Evolutionary conservation across 2,329 filamentous ascomycete species (phyloP).

Genomic region (Aspergillus arachidicola): DNA sequence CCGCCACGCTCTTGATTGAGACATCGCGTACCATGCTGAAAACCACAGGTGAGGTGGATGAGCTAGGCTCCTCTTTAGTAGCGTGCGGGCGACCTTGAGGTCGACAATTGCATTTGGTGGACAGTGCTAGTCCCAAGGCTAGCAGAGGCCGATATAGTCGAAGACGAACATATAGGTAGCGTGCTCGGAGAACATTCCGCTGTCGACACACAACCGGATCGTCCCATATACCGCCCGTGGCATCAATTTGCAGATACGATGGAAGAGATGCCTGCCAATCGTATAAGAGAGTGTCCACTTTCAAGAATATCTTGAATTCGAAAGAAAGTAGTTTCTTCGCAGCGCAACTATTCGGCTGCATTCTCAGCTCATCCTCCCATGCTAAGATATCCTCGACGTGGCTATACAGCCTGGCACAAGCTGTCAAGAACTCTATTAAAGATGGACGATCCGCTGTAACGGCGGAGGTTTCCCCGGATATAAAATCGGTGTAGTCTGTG

Average conservation of each 20-base stretch:
- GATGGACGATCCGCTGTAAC: conserved; percentile 22
- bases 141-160: conserved; percentile 19
- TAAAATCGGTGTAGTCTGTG: conserved; percentile 28
- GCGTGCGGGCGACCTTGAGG: conserved; percentile 8
- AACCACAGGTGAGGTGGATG: conserved; percentile 10
- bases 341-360: conserved; percentile 16
- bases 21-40: conserved; percentile 15
- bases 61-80: not conserved
- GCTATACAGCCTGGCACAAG: conserved; percentile 24
- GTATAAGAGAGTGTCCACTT: conserved; percentile 22
- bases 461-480: conserved; percentile 15
- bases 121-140: conserved; percentile 13
- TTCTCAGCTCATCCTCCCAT: conserved; percentile 24
- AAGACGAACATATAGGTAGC: conserved; percentile 27
- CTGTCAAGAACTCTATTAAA: conserved; percentile 28
- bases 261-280: conserved; percentile 29
- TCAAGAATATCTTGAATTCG: conserved; percentile 20
- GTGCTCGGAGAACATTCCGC: conserved; percentile 26
- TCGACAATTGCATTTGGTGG: conserved; percentile 13
- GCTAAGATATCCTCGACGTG: conserved; percentile 24
- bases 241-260: conserved; percentile 19
- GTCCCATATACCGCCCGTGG: not conserved
- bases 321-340: conserved; percentile 25
- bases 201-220: conserved; percentile 26
- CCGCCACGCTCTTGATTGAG: conserved; percentile 14